Evolutionary conservation across 2,329 filamentous ascomycete genomes (phyloP), one percentile per base, ranked within the genome.

Genomic region (Rhytidhysteron rufulum): DNA sequence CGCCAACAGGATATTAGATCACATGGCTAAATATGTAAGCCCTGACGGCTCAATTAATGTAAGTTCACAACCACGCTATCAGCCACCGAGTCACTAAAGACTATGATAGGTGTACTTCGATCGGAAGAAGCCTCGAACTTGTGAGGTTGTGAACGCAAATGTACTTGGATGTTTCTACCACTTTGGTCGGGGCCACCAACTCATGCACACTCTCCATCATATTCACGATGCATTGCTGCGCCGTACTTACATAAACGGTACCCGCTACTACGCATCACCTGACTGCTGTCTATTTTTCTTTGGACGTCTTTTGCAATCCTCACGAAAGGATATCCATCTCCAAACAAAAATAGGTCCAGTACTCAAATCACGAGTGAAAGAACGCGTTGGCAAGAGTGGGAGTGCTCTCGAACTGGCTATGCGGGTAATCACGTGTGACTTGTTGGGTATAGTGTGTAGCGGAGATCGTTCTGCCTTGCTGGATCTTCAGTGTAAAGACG

Each of bases 211-310:
- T 2, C 42, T 59, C 7, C 15, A 53, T 22, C 50, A 48, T 44
- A 42, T 62, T 42, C 31, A 39, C 32, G 45, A 53, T 24, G 37
- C 51, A 7, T 42, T 55, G 1, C 20, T 43, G 4, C 27, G 48
- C 15, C 49, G 61, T 5, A 53, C 50, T 4, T 66, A 65, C 20
- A 25, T 59, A n/a, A 29, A 55, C 6, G 64, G 63, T 4, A 60
- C 63, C 3, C 50, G 53, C 2, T 57, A 62, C 40, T 67, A 67
- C 37, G 21, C 44, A 5, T 55, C 49, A 1, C 43, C 60, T 1
- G 63, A 68, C 30, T 51, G 48, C 8, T 68, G 59, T 39, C 43
- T 67, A 3, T 60, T 50, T 44, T 65, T 60, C 34, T 38, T 64
- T 13, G 31, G 42, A 2, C 48, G 53, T 13, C 46, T 63, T 3